These are phyloP conservation scores for Beta vulgaris DNA, from an alignment of 148 eudicot species.

Conservation along the genomic window DNA sequence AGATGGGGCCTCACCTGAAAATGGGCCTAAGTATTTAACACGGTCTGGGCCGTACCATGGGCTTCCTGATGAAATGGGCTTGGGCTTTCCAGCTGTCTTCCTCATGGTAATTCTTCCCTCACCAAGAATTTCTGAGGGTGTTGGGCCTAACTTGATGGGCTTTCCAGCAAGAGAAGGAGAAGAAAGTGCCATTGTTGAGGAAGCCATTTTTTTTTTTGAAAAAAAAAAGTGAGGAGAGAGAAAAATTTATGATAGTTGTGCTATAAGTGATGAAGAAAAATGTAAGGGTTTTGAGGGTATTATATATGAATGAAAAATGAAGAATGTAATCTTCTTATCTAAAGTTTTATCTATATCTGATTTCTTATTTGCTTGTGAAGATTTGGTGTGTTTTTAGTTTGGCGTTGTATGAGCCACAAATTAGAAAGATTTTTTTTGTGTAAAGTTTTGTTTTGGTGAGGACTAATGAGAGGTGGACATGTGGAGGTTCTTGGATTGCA, in stretches of 20 bases:
- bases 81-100: conserved; percentile 11
- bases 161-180: conserved; percentile 6
- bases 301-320: background rate
- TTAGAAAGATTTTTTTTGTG: background rate
- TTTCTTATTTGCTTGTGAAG: conserved; percentile 1
- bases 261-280: background rate
- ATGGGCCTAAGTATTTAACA: conserved; percentile 13
- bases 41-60: conserved; percentile 17
- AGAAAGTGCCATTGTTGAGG: conserved; percentile 8
- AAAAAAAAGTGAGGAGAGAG: background rate
- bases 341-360: background rate
- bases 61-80: background rate
- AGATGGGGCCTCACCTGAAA: conserved; percentile 5
- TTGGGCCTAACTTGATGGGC: conserved; percentile 1
- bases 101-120: conserved; percentile 13
- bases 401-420: background rate
- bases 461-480: background rate
- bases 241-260: background rate
- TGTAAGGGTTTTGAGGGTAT: background rate
- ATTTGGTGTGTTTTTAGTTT: background rate
- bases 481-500: background rate
- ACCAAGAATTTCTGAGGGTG: background rate
- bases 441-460: too few relatives aligned
- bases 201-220: background rate
- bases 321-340: conserved; percentile 3